Evolutionary conservation across 805 yeast species (phyloP), one percentile per base, ranked within the genome.

Genomic region (Teunomyces panamensis): DNA sequence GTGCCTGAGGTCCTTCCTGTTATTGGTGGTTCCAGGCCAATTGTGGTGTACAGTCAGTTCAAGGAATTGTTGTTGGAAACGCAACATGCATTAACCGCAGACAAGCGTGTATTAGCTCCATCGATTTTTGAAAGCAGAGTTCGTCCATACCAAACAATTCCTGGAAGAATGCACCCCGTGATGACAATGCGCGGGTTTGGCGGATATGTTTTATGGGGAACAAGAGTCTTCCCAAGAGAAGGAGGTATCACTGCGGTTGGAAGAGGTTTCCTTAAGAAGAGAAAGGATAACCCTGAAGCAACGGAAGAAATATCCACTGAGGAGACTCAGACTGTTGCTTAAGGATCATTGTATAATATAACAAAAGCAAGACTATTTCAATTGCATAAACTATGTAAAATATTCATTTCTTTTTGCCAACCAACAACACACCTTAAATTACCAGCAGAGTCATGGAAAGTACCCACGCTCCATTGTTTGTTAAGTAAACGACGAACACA

Each of bases 111-210:
- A 8, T 71, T 94, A 56, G 92, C 94, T 0, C 96, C 97, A 4
- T 80, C 89, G 11, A 81, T 92, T 17, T 75, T 79, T 52, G 97
- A 91, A 64, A 81, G 95, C 0, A 76, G 88, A 52, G 94, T 87
- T 9, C 79, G 97, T 53, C 84, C 84, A 43, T 91, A 86, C 63
- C 99, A 94, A 71, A 89, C 97, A 3, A 81, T 92, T 27, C 89
- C 96, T 14, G 99, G 98, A 6, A 83, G 95, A 62, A 73, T 92
- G 59, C 99, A 94, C 65, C 99, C 99, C 0, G 62, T 84, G 50
- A 94, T 94, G 99, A 88, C 97, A 0, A 83, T 85, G 77, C 78
- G 89, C 58, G 90, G 96, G 5, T 91, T 86, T 49, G 98, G 97
- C 30, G 99, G 99, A 0, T 92, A 82, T 63, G 63, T 94, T 2